phyloP scores from a whole-genome alignment of 345 rosid species.

The Lepidium africanum region DNA sequence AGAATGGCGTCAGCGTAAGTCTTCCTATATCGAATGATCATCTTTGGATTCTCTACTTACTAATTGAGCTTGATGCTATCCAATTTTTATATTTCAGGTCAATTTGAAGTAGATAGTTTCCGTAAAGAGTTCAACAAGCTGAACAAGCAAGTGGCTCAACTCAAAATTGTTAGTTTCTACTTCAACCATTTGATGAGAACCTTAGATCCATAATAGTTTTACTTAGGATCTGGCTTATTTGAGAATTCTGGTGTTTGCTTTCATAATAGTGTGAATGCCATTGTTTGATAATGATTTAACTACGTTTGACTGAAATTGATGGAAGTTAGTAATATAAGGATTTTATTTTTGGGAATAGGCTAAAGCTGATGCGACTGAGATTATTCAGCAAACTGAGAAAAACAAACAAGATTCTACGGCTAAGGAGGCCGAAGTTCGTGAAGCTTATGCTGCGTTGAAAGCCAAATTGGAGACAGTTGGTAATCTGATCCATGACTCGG shows the following conservation, averaged over 20 bases:
- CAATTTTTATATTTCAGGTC: slow-evolving; percentile 37
- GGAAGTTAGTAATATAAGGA: background rate
- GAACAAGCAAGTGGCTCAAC: slow-evolving; percentile 64
- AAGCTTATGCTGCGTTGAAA: slow-evolving; percentile 45
- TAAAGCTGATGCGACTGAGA: slow-evolving; percentile 40
- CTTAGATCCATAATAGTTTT: background rate
- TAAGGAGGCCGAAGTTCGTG: slow-evolving; percentile 68
- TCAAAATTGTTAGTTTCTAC: slow-evolving; percentile 50
- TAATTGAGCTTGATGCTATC: background rate
- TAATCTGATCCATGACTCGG: slow-evolving; percentile 87
- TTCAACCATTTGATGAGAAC: background rate
- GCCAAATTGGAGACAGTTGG: slow-evolving; percentile 61
- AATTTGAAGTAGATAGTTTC: slow-evolving; percentile 55
- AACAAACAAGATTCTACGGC: slow-evolving; percentile 40
- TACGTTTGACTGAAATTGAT: background rate
- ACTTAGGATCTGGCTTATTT: background rate
- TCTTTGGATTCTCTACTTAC: background rate
- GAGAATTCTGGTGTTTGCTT: background rate
- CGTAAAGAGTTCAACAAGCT: slow-evolving; percentile 65
- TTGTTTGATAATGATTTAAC: background rate
- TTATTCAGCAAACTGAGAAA: slow-evolving; percentile 42
- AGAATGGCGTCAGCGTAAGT: slow-evolving; percentile 69
- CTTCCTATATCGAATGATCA: background rate
- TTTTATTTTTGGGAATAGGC: slow-evolving; percentile 21
- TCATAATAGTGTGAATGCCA: background rate